Percentiles rank a stretch among this genome's conserved stretches.
Conservation (phyloP, 23 red algal species). For the Gracilaria gracilis region DNA sequence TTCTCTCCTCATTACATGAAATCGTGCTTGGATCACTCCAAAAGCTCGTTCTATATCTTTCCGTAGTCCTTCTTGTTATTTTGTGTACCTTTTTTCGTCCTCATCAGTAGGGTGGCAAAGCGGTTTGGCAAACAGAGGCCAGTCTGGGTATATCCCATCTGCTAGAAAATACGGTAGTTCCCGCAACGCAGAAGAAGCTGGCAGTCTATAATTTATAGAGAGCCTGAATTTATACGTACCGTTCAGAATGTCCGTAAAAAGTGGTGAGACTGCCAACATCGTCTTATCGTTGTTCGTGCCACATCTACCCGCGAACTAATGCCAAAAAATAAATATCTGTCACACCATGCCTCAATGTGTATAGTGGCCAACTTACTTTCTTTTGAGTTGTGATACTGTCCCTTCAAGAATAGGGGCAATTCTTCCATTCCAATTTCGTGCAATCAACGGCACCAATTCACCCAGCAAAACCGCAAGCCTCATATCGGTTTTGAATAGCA, state of each 20-base stretch:
- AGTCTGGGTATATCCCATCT: conserved; percentile 23
- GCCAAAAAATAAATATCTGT: conserved; percentile 48
- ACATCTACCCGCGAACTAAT: conserved; percentile 50
- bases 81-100: not conserved
- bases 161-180: conserved; percentile 32
- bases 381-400: conserved; percentile 31
- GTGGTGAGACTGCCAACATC: conserved; percentile 15
- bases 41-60: conserved; percentile 24
- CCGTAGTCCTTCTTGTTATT: not conserved
- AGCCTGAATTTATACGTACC: conserved; percentile 40
- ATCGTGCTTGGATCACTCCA: not conserved
- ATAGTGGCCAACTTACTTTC: conserved; percentile 48
- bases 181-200: not conserved
- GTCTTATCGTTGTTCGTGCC: conserved; percentile 49
- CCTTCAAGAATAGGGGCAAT: conserved; percentile 30
- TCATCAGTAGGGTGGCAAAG: not conserved
- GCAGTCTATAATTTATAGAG: conserved; percentile 19
- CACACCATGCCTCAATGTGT: conserved; percentile 23
- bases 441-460: conserved; percentile 36
- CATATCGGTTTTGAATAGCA: not conserved
- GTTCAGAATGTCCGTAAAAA: conserved; percentile 46
- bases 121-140: conserved; percentile 19
- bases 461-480: conserved; percentile 24
- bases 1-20: not conserved
- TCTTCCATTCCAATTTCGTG: conserved; percentile 45